A percentile compares a stretch with the other conserved stretches of the same genome.
phyloP scores from a whole-genome alignment of 2,329 filamentous ascomycete species.

The Diaporthe batatas region DNA sequence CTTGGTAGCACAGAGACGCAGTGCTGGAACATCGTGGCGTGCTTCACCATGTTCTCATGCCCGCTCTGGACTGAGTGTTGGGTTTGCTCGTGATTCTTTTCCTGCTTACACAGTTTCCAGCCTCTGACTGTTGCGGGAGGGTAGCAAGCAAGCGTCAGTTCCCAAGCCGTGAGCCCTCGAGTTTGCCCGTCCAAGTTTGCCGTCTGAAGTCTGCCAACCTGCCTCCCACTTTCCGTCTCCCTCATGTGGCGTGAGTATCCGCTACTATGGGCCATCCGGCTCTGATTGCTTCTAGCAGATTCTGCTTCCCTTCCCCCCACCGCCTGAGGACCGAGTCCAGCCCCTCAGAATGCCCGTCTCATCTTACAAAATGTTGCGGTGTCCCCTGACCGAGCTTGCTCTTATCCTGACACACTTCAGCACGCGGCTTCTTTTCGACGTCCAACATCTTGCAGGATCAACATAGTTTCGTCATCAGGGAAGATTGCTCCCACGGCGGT shows the following conservation, averaged over 20 bases:
- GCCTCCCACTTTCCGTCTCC: background rate
- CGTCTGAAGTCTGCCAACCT: constrained; percentile 27
- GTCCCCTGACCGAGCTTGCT: background rate
- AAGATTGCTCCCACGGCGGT: background rate
- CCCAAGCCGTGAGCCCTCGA: background rate
- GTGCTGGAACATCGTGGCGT: constrained; percentile 17
- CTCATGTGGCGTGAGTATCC: background rate
- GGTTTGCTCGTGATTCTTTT: background rate
- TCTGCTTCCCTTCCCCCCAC: background rate
- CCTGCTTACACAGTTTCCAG: background rate
- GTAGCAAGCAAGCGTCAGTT: constrained; percentile 6
- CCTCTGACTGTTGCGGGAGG: background rate
- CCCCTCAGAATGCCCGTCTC: background rate
- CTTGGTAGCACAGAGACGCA: constrained; percentile 33
- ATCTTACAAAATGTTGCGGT: constrained; percentile 20
- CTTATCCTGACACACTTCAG: constrained; percentile 33
- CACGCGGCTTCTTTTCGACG: background rate
- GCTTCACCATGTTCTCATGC: constrained; percentile 19
- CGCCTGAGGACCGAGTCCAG: background rate
- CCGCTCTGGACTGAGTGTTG: background rate
- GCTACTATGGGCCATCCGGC: background rate
- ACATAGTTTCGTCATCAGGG: background rate
- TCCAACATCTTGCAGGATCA: background rate
- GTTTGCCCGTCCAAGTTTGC: constrained; percentile 40
- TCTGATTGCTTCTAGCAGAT: constrained; percentile 19